Percentiles rank a stretch among this genome's conserved stretches.
Evolutionary conservation across 345 rosid species (phyloP).

Genomic region (Eucalyptus shirleyi): DNA sequence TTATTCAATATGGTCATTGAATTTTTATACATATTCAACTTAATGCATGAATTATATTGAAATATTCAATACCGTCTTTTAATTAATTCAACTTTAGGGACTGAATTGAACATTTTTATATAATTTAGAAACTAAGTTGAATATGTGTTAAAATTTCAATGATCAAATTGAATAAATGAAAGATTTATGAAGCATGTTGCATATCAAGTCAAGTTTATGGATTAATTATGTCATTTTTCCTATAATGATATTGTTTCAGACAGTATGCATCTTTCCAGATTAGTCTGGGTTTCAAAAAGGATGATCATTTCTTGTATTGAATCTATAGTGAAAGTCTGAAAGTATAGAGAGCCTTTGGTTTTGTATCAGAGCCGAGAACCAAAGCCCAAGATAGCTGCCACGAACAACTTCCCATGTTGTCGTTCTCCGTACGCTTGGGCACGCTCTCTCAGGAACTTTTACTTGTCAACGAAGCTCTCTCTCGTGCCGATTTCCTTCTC

Average conservation of each 20-base stretch:
- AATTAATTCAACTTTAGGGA: no score
- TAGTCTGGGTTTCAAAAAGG: neutral
- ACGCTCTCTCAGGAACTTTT: accelerated
- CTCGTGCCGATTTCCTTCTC: neutral
- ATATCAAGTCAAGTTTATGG: no score
- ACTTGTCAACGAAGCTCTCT: neutral
- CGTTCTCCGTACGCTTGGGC: neutral
- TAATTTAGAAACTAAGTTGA: no score
- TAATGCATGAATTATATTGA: accelerated
- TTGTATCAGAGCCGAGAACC: neutral
- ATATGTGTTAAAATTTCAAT: accelerated
- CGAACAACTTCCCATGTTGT: neutral
- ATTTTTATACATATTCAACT: no score
- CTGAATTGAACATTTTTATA: no score
- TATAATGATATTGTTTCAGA: no score
- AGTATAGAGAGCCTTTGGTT: neutral
- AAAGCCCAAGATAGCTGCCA: neutral
- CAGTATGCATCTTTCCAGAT: neutral
- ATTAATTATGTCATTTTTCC: no score
- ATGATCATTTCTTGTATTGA: neutral
- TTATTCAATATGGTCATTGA: accelerated
- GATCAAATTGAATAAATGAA: no score
- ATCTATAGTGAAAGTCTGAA: neutral
- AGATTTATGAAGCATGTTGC: accelerated
- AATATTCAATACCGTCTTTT: accelerated